phyloP scores from a whole-genome alignment of 352 stramenopile genomes.

The Sclerospora graminicola region DNA sequence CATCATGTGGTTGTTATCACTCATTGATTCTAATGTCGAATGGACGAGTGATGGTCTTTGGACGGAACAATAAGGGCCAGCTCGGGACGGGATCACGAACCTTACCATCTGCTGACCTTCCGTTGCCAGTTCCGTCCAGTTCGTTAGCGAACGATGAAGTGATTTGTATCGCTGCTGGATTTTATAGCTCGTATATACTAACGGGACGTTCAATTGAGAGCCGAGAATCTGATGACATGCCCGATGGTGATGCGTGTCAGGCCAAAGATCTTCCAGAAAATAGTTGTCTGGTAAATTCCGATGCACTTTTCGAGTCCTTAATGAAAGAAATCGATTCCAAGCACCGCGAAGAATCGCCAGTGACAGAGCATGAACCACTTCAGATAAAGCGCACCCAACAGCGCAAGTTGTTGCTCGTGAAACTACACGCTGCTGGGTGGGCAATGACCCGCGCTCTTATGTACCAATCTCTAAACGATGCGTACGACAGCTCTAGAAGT shows the following conservation, averaged over 20 bases:
- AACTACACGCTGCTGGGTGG: slow-evolving; percentile 69
- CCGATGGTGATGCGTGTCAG: slow-evolving; percentile 27
- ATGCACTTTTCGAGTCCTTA: slow-evolving; percentile 72
- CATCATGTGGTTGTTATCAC: slow-evolving; percentile 81
- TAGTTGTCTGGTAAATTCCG: slow-evolving; percentile 42
- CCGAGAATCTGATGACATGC: slow-evolving; percentile 15
- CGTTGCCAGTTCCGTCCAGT: slow-evolving; percentile 65
- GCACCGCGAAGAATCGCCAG: slow-evolving; percentile 5
- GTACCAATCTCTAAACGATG: slow-evolving; percentile 56
- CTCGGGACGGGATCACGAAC: slow-evolving; percentile 66
- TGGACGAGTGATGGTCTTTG: slow-evolving; percentile 79
- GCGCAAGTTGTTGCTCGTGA: slow-evolving; percentile 57
- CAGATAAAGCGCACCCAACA: slow-evolving; percentile 42
- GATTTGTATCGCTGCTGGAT: slow-evolving; percentile 66
- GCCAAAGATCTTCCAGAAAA: slow-evolving; percentile 55
- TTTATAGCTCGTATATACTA: slow-evolving; percentile 86
- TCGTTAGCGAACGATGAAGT: slow-evolving; percentile 75
- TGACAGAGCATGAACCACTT: slow-evolving; percentile 16
- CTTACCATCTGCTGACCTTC: slow-evolving; percentile 69
- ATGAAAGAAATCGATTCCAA: slow-evolving; percentile 83
- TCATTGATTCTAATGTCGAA: slow-evolving; percentile 69
- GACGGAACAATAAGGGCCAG: slow-evolving; percentile 83
- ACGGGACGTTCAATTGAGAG: slow-evolving; percentile 51
- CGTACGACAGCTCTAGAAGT: slow-evolving; percentile 4
- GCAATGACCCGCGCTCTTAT: slow-evolving; percentile 69